A percentile compares a stretch with the other conserved stretches of the same genome.
Conservation (phyloP, 768 basidiomycete species). For the Hygrophorus russula region DNA sequence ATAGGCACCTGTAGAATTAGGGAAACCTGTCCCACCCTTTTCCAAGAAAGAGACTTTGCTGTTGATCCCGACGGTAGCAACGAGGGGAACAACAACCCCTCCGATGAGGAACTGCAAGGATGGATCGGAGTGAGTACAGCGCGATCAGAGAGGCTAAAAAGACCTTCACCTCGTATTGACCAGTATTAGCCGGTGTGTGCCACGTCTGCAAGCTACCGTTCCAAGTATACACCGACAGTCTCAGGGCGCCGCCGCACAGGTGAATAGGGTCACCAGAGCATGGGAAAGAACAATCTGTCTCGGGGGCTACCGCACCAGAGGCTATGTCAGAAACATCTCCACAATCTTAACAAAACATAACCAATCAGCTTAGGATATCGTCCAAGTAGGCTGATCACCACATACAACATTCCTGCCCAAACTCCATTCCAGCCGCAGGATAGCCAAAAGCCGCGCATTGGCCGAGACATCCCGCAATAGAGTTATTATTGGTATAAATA, state of each 20-base stretch:
- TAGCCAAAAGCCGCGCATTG: slow-evolving; percentile 67
- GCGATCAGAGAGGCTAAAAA: no score
- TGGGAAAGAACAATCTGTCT: slow-evolving; percentile 34
- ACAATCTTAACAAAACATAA: slow-evolving; percentile 35
- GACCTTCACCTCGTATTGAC: slow-evolving; percentile 62
- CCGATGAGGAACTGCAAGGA: slow-evolving; percentile 19
- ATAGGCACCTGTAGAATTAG: slow-evolving; percentile 22
- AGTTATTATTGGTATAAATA: slow-evolving; percentile 42
- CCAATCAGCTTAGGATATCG: background rate
- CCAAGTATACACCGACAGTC: slow-evolving; percentile 46
- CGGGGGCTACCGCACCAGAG: slow-evolving; percentile 26
- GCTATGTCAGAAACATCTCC: slow-evolving; percentile 54
- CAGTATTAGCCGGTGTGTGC: slow-evolving; percentile 54
- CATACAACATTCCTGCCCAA: slow-evolving; percentile 65
- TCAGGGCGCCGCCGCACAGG: slow-evolving; percentile 49
- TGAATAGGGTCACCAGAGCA: slow-evolving; percentile 66
- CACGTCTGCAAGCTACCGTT: slow-evolving; percentile 45
- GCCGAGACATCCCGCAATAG: slow-evolving; percentile 50
- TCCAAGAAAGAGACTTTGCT: slow-evolving; percentile 76
- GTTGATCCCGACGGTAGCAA: slow-evolving; percentile 70
- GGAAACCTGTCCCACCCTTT: slow-evolving; percentile 24
- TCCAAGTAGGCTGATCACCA: slow-evolving; percentile 6
- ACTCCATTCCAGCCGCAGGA: slow-evolving; percentile 59
- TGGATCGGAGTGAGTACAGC: slow-evolving; percentile 6
- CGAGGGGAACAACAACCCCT: slow-evolving; percentile 61